phyloP scores from a whole-genome alignment of 179 eudicot species.

The Vitellaria paradoxa region DNA sequence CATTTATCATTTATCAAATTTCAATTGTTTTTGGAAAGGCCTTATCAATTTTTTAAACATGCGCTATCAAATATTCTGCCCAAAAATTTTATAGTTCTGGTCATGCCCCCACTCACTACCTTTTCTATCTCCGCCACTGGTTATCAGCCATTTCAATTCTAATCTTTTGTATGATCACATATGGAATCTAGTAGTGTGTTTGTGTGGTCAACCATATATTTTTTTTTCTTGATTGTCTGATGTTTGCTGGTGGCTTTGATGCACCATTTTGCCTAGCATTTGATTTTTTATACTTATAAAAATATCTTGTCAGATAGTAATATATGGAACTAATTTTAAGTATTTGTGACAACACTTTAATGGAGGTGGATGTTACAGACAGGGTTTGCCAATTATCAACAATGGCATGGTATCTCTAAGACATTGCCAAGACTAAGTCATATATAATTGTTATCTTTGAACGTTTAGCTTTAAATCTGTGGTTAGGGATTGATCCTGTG shows the following conservation, averaged over 20 bases:
- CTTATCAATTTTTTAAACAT: too few relatives aligned
- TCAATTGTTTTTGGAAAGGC: too few relatives aligned
- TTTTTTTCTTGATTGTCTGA: background rate
- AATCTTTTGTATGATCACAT: background rate
- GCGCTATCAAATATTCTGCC: too few relatives aligned
- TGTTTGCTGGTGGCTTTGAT: background rate
- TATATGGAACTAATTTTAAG: too few relatives aligned
- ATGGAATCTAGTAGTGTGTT: background rate
- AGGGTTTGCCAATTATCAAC: slow-evolving; percentile 8
- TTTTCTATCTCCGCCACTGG: too few relatives aligned
- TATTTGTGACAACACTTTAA: background rate
- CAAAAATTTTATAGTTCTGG: too few relatives aligned
- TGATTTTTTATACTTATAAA: too few relatives aligned
- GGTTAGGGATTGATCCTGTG: slow-evolving; percentile 44
- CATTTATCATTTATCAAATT: too few relatives aligned
- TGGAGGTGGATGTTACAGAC: slow-evolving; percentile 4
- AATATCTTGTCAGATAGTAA: background rate
- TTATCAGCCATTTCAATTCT: background rate
- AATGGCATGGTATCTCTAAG: slow-evolving; percentile 21
- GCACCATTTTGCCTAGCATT: background rate
- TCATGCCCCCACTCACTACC: too few relatives aligned
- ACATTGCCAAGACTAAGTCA: slow-evolving; percentile 12
- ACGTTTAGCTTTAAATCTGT: slow-evolving; percentile 39
- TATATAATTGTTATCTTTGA: slow-evolving; percentile 13
- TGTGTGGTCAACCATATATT: background rate